Conservation (phyloP, 2,329 filamentous ascomycete genomes). For the Venturia effusa region DNA sequence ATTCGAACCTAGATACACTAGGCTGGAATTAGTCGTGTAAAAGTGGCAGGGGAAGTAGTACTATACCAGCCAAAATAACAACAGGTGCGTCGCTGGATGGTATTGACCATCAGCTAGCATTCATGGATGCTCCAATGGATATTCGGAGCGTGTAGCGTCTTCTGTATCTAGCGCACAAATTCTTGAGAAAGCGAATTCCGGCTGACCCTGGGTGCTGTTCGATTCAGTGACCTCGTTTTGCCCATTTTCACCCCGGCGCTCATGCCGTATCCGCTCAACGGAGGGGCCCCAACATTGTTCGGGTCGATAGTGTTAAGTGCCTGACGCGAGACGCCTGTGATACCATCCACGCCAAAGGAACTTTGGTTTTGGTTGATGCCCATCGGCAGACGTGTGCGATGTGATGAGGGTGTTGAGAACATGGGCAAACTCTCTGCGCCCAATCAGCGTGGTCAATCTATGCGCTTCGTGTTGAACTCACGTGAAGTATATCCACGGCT, state of each 20-base stretch:
- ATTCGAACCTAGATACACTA: background rate
- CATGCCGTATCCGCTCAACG: conserved; percentile 21
- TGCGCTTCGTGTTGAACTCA: background rate
- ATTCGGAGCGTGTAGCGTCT: background rate
- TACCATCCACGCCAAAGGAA: conserved; percentile 15
- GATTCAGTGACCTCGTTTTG: conserved; percentile 16
- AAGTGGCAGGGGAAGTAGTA: background rate
- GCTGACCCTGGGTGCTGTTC: background rate
- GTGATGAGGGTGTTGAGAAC: background rate
- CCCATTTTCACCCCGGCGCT: conserved; percentile 21
- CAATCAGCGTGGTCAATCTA: background rate
- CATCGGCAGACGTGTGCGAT: conserved; percentile 16
- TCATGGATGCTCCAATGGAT: background rate
- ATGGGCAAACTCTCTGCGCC: background rate
- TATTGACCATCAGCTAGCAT: background rate
- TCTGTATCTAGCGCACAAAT: background rate
- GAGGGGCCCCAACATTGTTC: conserved; percentile 16
- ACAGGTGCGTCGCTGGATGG: background rate
- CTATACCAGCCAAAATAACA: background rate
- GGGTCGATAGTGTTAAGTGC: conserved; percentile 19
- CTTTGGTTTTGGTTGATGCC: conserved; percentile 18
- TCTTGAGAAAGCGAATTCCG: background rate
- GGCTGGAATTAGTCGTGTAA: background rate
- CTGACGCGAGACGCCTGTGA: conserved; percentile 22
- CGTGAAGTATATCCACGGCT: background rate